Percentiles rank a stretch among this genome's conserved stretches.
Evolutionary conservation across 257 asterid species (phyloP).

Genomic region (Osmanthus fragrans): DNA sequence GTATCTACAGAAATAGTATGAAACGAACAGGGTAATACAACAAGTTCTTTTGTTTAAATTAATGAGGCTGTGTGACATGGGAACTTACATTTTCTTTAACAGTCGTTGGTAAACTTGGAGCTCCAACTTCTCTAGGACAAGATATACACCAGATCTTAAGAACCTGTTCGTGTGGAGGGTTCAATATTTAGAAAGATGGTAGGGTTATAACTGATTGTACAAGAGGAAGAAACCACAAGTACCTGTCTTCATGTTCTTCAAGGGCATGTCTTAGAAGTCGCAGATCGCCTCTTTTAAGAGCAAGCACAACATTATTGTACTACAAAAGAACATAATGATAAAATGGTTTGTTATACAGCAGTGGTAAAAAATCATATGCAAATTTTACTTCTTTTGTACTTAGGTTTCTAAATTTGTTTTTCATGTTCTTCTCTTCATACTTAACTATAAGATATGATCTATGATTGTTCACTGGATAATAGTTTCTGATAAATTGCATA

Average conservation of each 20-base stretch:
- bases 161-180: constrained; percentile 50
- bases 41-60: not conserved
- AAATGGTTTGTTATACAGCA: constrained; percentile 15
- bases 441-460: not conserved
- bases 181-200: constrained; percentile 5
- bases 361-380: constrained; percentile 7
- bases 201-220: constrained; percentile 8
- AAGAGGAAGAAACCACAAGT: constrained; percentile 23
- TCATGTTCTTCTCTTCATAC: not conserved
- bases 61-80: not conserved
- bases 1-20: constrained; percentile 43
- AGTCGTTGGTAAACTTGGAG: constrained; percentile 95
- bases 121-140: constrained; percentile 92
- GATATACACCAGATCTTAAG: constrained; percentile 92
- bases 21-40: constrained; percentile 8
- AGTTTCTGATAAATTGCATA: not conserved
- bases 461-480: not conserved
- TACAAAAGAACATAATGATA: constrained; percentile 34
- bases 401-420: not conserved
- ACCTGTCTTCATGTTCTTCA: constrained; percentile 90
- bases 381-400: constrained; percentile 1
- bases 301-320: constrained; percentile 78
- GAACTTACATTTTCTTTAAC: constrained; percentile 83
- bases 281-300: constrained; percentile 94
- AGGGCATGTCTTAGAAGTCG: constrained; percentile 85